These are phyloP conservation scores for Nematodospora valgi DNA, from an alignment of 805 yeast species.

Conservation along the genomic window DNA sequence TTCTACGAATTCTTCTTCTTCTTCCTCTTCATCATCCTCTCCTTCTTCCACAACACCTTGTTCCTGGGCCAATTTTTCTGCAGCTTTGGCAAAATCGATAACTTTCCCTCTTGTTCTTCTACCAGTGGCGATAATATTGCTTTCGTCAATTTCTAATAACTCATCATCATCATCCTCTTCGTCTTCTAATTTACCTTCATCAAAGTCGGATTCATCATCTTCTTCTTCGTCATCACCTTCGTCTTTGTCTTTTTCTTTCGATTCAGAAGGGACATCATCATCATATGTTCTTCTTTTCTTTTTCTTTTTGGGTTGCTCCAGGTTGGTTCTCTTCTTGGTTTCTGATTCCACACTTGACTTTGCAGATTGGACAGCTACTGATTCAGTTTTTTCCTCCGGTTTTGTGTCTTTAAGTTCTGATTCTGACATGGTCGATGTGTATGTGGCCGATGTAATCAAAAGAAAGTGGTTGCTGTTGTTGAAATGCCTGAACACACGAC, in stretches of 20 bases:
- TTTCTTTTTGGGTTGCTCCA: conserved; percentile 13
- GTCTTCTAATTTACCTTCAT: conserved; percentile 41
- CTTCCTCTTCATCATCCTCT: conserved; percentile 48
- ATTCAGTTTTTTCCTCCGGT: no score
- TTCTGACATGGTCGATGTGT: no score
- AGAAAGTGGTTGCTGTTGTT: no score
- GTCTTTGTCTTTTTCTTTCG: conserved; percentile 51
- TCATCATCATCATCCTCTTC: conserved; percentile 78
- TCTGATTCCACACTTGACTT: neutral
- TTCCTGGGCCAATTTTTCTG: conserved; percentile 61
- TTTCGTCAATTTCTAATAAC: conserved; percentile 70
- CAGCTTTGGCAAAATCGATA: conserved; percentile 80
- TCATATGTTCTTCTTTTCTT: conserved; percentile 11
- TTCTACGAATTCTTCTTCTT: conserved; percentile 45
- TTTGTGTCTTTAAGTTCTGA: no score
- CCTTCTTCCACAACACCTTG: conserved; percentile 36
- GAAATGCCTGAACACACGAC: no score
- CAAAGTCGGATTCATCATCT: conserved; percentile 47
- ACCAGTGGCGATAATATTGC: conserved; percentile 80
- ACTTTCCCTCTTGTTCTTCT: conserved; percentile 89
- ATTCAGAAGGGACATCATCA: conserved; percentile 13
- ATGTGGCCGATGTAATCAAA: no score
- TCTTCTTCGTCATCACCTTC: conserved; percentile 46
- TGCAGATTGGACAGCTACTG: no score
- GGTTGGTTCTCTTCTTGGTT: conserved; percentile 5